Evolutionary conservation across 805 yeast genomes (phyloP).

Genomic region (Kodamaea hsintzibuensis): DNA sequence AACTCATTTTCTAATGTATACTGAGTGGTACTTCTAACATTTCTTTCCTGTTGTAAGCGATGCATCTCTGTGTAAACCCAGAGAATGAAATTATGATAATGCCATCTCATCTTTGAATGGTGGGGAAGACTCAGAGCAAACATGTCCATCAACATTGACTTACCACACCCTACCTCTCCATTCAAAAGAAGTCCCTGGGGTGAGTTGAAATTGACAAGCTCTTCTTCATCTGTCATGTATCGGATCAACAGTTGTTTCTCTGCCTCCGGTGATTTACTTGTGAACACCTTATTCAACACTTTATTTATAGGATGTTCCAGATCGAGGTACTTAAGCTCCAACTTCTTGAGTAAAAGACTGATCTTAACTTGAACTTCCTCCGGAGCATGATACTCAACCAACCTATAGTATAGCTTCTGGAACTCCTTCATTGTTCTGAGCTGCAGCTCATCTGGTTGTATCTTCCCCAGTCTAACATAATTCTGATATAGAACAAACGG

Average conservation of each 20-base stretch:
- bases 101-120: constrained; percentile 66
- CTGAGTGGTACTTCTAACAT: constrained; percentile 4
- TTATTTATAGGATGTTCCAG: constrained; percentile 9
- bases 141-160: constrained; percentile 71
- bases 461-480: constrained; percentile 50
- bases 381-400: constrained; percentile 60
- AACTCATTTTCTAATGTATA: constrained; percentile 58
- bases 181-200: constrained; percentile 66
- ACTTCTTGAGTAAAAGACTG: constrained; percentile 36
- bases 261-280: constrained; percentile 28
- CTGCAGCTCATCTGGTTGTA: constrained; percentile 59
- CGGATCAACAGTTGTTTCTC: constrained; percentile 45
- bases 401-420: constrained; percentile 58
- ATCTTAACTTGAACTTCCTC: constrained; percentile 46
- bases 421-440: constrained; percentile 62
- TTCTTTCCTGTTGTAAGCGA: constrained; percentile 47
- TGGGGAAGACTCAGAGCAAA: constrained; percentile 68
- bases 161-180: constrained; percentile 76
- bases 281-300: constrained; percentile 24
- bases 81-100: constrained; percentile 66
- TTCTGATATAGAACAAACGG: constrained; percentile 59
- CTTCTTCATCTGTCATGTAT: constrained; percentile 61
- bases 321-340: constrained; percentile 35
- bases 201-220: constrained; percentile 49
- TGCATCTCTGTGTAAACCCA: constrained; percentile 70